phyloP scores from a whole-genome alignment of 108 stramenopile genomes.

The Fragilaria crotonensis region DNA sequence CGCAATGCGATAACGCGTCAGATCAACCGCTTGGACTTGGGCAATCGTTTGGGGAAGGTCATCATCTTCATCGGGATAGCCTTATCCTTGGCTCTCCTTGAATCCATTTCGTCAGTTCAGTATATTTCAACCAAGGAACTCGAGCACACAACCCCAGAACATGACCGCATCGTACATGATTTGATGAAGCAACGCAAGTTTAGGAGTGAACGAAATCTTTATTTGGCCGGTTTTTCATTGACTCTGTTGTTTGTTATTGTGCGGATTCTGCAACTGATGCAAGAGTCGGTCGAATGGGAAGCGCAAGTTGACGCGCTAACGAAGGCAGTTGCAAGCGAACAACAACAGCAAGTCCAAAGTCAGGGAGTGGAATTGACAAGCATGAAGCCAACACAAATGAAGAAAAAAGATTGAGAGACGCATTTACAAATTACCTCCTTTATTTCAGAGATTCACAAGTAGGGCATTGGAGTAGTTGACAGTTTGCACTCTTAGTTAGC shows the following conservation, averaged over 20 bases:
- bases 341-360: background rate
- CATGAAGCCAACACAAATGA: background rate
- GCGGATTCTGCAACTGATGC: constrained; percentile 21
- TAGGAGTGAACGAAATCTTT: constrained; percentile 29
- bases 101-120: constrained; percentile 3
- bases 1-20: constrained; percentile 15
- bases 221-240: constrained; percentile 29
- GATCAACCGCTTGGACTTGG: constrained; percentile 13
- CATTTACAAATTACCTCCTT: too few relatives aligned
- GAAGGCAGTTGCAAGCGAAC: constrained; percentile 2
- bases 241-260: constrained; percentile 38
- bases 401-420: constrained; percentile 3
- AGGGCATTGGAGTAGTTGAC: too few relatives aligned
- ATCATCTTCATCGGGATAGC: constrained; percentile 17
- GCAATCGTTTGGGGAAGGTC: constrained; percentile 5
- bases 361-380: constrained; percentile 1
- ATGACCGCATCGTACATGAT: constrained; percentile 5
- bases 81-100: constrained; percentile 15
- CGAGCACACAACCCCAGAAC: background rate
- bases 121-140: constrained; percentile 9
- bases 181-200: constrained; percentile 18
- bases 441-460: too few relatives aligned
- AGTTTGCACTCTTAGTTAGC: too few relatives aligned
- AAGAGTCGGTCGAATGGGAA: constrained; percentile 32
- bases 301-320: constrained; percentile 11